A percentile compares a stretch with the other conserved stretches of the same genome.
These are phyloP conservation scores for Penicillium sp. DNA, from an alignment of 2,329 filamentous ascomycete species.

Conservation along the genomic window DNA sequence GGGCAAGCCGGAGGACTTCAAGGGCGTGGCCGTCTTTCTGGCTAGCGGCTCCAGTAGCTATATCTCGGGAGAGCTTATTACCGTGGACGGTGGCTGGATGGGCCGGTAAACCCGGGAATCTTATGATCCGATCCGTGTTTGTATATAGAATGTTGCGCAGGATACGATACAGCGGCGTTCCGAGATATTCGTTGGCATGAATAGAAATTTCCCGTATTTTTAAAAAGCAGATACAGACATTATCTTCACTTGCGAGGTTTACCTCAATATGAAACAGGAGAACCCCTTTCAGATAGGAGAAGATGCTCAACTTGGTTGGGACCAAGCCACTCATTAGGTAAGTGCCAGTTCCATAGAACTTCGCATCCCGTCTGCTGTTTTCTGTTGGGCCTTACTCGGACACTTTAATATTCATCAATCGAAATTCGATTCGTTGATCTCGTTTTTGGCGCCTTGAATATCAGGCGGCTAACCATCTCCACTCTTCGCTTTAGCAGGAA, in stretches of 20 bases:
- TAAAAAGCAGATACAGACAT: neutral
- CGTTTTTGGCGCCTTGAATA: neutral
- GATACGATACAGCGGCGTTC: neutral
- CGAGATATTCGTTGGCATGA: neutral
- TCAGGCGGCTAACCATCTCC: neutral
- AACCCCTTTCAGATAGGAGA: neutral
- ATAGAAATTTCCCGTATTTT: neutral
- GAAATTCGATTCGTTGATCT: neutral
- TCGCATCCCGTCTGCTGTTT: neutral
- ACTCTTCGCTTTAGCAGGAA: neutral
- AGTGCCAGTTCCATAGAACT: neutral
- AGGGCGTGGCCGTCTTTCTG: conserved; percentile 75
- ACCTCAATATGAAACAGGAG: neutral
- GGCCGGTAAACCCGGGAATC: conserved; percentile 56
- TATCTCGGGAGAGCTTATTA: conserved; percentile 76
- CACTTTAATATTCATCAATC: neutral
- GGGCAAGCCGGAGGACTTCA: conserved; percentile 83
- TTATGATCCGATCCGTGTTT: neutral
- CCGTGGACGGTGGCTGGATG: conserved; percentile 93
- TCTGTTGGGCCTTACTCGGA: neutral
- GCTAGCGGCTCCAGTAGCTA: conserved; percentile 75
- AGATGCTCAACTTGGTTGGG: neutral
- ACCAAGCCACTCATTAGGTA: neutral
- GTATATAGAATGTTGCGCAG: neutral
- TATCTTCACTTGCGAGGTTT: neutral